phyloP scores from a whole-genome alignment of 371 early-diverging fungal genomes.

The Mortierella sp. region DNA sequence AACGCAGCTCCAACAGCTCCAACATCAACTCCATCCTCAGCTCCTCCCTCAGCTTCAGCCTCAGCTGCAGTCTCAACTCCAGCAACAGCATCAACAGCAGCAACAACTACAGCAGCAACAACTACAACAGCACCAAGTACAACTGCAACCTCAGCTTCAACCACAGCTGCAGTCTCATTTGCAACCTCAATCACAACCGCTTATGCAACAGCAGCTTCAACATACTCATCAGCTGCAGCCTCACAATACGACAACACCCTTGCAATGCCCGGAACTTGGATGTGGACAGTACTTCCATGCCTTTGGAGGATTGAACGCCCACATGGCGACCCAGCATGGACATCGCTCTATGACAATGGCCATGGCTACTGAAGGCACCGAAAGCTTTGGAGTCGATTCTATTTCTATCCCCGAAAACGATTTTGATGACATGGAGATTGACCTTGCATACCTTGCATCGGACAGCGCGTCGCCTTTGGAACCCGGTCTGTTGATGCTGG shows the following conservation, averaged over 20 bases:
- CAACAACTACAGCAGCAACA: neutral
- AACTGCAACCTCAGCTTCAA: conserved; percentile 2
- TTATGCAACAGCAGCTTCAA: neutral
- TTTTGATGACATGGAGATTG: conserved; percentile 38
- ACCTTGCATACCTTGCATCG: conserved; percentile 25
- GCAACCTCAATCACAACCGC: conserved; percentile 19
- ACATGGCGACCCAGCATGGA: conserved; percentile 54
- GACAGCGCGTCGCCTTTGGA: conserved; percentile 39
- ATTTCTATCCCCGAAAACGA: conserved; percentile 39
- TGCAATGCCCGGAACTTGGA: conserved; percentile 51
- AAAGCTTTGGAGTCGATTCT: conserved; percentile 27
- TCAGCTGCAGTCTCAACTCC: neutral
- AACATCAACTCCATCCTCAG: neutral
- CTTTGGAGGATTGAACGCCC: conserved; percentile 30
- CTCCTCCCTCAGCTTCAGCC: neutral
- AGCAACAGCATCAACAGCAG: neutral
- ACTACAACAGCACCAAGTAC: conserved; percentile 15
- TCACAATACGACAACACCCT: conserved; percentile 16
- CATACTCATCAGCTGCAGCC: neutral
- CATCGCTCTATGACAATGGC: conserved; percentile 47
- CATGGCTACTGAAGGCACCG: conserved; percentile 34
- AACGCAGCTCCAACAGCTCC: conserved; percentile 4
- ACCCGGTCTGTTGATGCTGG: conserved; percentile 25
- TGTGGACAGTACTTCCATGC: conserved; percentile 44
- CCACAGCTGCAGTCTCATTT: neutral